phyloP scores from a whole-genome alignment of 2,329 filamentous ascomycete genomes.

The Geosmithia morbida region DNA sequence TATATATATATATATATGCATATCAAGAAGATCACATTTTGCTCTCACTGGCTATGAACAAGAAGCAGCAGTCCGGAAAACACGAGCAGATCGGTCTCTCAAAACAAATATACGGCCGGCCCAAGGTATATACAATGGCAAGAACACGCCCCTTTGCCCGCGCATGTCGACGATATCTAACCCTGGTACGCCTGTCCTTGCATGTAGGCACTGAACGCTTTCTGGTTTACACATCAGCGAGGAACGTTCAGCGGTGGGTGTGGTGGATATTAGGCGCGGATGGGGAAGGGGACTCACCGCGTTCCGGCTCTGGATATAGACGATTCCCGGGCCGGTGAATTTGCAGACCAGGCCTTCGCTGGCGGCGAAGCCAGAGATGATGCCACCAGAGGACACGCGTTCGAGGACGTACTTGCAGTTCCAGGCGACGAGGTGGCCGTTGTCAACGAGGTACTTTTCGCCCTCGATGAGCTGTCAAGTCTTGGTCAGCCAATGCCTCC shows the following conservation, averaged over 20 bases:
- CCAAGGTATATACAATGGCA: not conserved
- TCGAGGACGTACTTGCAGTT: slow-evolving; percentile 90
- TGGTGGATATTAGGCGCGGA: not conserved
- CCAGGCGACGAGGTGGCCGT: slow-evolving; percentile 75
- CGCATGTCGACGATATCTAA: slow-evolving; percentile 4
- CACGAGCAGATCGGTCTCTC: not conserved
- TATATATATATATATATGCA: not conserved
- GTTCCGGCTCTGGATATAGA: slow-evolving; percentile 90
- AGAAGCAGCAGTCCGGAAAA: not conserved
- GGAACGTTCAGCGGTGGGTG: not conserved
- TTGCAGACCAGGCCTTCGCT: slow-evolving; percentile 89
- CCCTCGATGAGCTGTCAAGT: slow-evolving; percentile 37
- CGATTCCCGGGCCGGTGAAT: slow-evolving; percentile 79
- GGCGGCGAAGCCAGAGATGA: slow-evolving; percentile 74
- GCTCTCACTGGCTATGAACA: not conserved
- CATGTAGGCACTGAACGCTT: slow-evolving; percentile 38
- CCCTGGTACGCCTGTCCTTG: slow-evolving; percentile 25
- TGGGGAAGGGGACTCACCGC: slow-evolving; percentile 31
- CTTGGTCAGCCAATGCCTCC: slow-evolving; percentile 3
- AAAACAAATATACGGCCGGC: not conserved
- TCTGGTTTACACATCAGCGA: slow-evolving; percentile 17
- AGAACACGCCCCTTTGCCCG: not conserved
- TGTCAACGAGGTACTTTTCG: slow-evolving; percentile 68
- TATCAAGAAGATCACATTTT: not conserved
- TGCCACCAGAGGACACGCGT: slow-evolving; percentile 76